These are phyloP conservation scores for Leishmania guyanensis DNA, from an alignment of 208 protist species.

Conservation along the genomic window DNA sequence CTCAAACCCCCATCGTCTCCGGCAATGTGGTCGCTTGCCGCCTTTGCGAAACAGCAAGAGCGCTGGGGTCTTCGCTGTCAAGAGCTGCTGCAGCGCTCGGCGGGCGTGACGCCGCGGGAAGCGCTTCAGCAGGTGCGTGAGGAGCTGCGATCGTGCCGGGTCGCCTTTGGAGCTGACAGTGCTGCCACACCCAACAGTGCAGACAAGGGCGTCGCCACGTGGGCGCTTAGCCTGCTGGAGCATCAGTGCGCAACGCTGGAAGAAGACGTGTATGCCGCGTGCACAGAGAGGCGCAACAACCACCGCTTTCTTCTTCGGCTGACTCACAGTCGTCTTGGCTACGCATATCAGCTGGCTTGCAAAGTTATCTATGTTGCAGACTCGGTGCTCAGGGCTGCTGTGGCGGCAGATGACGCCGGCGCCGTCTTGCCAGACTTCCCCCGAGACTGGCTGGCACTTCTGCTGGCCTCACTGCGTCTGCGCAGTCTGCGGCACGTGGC, in stretches of 20 bases:
- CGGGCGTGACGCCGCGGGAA: neutral
- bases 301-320: neutral
- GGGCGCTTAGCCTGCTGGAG: slow-evolving; percentile 43
- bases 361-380: slow-evolving; percentile 25
- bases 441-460: slow-evolving; percentile 10
- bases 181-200: neutral
- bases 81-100: slow-evolving; percentile 6
- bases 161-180: neutral
- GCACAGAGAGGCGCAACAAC: neutral
- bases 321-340: neutral
- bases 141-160: slow-evolving; percentile 7
- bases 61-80: slow-evolving; percentile 18
- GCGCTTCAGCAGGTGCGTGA: slow-evolving; percentile 17
- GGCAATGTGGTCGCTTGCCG: slow-evolving; percentile 15
- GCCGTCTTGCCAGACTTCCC: slow-evolving; percentile 13
- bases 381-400: slow-evolving; percentile 15
- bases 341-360: neutral
- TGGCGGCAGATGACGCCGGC: neutral
- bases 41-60: slow-evolving; percentile 21
- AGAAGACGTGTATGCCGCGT: slow-evolving; percentile 7
- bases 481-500: slow-evolving; percentile 36
- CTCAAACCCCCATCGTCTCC: neutral
- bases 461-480: slow-evolving; percentile 29
- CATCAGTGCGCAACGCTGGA: slow-evolving; percentile 23
- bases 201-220: slow-evolving; percentile 24